Evolutionary conservation across 2,329 filamentous ascomycete species (phyloP), one percentile per base, ranked within the genome.

Genomic region (Myriosclerotinia duriaeana): DNA sequence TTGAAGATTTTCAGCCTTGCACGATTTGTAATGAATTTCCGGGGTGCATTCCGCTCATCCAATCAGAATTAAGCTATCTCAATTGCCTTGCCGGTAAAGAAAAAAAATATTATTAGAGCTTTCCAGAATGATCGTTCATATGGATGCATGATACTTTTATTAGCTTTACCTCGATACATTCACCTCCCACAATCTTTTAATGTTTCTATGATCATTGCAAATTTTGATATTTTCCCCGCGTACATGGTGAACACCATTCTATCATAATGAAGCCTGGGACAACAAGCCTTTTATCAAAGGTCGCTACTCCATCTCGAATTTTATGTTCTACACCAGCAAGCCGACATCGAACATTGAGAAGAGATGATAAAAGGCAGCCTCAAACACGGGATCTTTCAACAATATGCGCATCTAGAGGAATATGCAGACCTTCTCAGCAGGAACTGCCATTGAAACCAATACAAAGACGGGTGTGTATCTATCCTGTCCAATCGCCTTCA

Each of bases 231-330:
- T 7, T 30, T 26, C 38, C 20, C 40, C 26, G n/a, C 38, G 22
- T 40, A 42, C 40, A 53, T 46, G 26, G 17, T 66, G 20, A 46
- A 38, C 14, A 38, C 26, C 42, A 17, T 46, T 53, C 50, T 54
- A 68, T 36, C 61, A 74, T 53, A 53, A 76, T 76, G 74, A 77
- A 76, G 67, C 50, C 70, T 66, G 70, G 73, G 38, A 74, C 74
- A 66, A 72, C 75, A 68, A 67, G 70, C 56, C 71, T 76, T 68
- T 69, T 77, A 36, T 72, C 66, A 42, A 76, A 73, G 71, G 74
- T 73, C 60, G 70, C 72, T 64, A 71, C 71, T 58, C 70, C 72
- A 50, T 73, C 68, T 63, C 70, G 74, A 67, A 69, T 74, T 52
- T 26, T 72, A 65, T 74, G 69, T 67, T 71, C 73, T 42, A 65